Evolutionary conservation across 2,329 filamentous ascomycete genomes (phyloP).

Genomic region (Paraconiothyrium brasiliense): DNA sequence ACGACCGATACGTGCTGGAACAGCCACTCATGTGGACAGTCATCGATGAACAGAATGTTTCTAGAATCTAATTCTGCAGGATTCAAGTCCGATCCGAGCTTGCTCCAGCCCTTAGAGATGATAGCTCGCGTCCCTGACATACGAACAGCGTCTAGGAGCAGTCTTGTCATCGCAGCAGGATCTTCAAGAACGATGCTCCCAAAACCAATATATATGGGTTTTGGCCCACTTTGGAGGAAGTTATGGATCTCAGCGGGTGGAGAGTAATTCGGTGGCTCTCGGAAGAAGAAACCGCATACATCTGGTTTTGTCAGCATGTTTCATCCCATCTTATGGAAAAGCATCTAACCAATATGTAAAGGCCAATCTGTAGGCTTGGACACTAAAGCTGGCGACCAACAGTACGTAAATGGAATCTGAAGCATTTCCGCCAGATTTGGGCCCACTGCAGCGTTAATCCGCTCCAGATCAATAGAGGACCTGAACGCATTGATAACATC

Average conservation of each 20-base stretch:
- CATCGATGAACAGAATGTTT: conserved; percentile 60
- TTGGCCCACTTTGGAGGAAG: conserved; percentile 59
- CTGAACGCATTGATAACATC: conserved; percentile 59
- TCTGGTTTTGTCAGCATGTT: conserved; percentile 15
- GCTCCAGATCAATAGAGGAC: conserved; percentile 52
- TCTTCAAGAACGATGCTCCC: conserved; percentile 65
- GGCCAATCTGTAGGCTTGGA: conserved; percentile 27
- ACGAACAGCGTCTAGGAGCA: conserved; percentile 58
- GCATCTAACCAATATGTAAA: conserved; percentile 44
- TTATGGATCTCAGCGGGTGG: conserved; percentile 49
- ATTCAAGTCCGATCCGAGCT: conserved; percentile 33
- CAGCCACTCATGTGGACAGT: conserved; percentile 65
- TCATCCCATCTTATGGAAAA: not conserved
- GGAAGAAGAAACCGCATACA: conserved; percentile 57
- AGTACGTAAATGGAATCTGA: conserved; percentile 56
- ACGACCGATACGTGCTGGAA: conserved; percentile 65
- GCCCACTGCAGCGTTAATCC: conserved; percentile 48
- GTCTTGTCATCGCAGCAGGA: conserved; percentile 54
- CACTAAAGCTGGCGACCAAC: conserved; percentile 54
- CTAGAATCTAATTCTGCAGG: conserved; percentile 34
- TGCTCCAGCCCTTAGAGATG: conserved; percentile 63
- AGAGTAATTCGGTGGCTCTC: conserved; percentile 44
- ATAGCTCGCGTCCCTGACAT: conserved; percentile 53
- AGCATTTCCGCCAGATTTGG: conserved; percentile 49
- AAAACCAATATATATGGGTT: conserved; percentile 65